Evolutionary conservation across 164 flowering plant genomes (phyloP).

Genomic region (Nymphaea colorata): DNA sequence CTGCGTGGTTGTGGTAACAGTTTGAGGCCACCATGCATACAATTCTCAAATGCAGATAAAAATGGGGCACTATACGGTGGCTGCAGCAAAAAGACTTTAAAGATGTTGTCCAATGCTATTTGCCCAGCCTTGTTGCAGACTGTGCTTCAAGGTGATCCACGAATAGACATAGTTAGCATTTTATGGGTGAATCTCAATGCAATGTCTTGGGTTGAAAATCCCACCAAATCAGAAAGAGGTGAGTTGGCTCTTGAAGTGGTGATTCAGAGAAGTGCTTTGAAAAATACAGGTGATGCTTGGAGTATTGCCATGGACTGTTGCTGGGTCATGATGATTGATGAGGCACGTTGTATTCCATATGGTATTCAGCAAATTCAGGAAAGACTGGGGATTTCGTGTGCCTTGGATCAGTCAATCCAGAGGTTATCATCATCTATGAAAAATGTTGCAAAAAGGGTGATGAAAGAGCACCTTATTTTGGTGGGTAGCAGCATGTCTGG

Average conservation of each 20-base stretch:
- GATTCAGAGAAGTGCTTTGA: conserved; percentile 56
- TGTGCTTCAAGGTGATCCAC: conserved; percentile 80
- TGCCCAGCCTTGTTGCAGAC: conserved; percentile 67
- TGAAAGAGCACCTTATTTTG: too few relatives aligned
- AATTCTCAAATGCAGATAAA: conserved; percentile 26
- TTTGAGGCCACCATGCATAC: conserved; percentile 52
- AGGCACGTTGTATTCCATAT: conserved; percentile 79
- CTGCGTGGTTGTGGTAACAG: conserved; percentile 15
- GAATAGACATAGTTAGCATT: conserved; percentile 43
- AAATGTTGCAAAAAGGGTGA: too few relatives aligned
- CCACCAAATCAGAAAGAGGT: conserved; percentile 32
- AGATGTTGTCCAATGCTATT: conserved; percentile 44
- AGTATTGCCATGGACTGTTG: conserved; percentile 70
- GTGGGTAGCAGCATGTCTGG: too few relatives aligned
- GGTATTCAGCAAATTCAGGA: conserved; percentile 82
- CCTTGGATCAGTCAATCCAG: conserved; percentile 92
- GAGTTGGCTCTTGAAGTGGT: conserved; percentile 72
- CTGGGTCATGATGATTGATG: conserved; percentile 60
- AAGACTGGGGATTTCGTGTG: conserved; percentile 78
- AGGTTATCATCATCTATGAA: conserved; percentile 16
- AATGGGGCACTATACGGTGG: conserved; percentile 12
- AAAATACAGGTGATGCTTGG: conserved; percentile 81
- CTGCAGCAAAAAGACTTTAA: conserved; percentile 30
- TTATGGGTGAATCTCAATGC: conserved; percentile 60
- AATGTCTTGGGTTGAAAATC: conserved; percentile 50